A percentile compares a stretch with the other conserved stretches of the same genome.
phyloP scores from a whole-genome alignment of 768 basidiomycete genomes.

The Asterophora lycoperdoides region DNA sequence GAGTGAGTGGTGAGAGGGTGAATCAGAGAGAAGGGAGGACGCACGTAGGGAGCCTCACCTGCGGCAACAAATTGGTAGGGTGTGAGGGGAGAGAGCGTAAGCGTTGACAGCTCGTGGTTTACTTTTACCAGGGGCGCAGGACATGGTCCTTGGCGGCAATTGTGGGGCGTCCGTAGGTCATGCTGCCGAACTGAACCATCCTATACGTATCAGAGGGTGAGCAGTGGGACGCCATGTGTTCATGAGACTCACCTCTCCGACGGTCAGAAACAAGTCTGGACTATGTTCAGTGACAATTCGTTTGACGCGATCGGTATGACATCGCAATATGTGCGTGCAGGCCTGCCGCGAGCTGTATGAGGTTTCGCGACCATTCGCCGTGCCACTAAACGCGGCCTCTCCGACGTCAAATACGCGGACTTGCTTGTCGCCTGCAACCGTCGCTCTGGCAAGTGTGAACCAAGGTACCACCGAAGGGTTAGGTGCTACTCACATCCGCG shows the following conservation, averaged over 20 bases:
- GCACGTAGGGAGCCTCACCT: conserved; percentile 71
- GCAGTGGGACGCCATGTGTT: background rate
- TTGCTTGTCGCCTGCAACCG: conserved; percentile 71
- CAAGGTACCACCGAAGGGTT: conserved; percentile 8
- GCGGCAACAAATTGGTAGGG: conserved; percentile 86
- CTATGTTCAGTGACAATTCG: conserved; percentile 76
- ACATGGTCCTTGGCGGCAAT: conserved; percentile 55
- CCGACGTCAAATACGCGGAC: conserved; percentile 76
- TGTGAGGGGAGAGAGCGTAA: conserved; percentile 72
- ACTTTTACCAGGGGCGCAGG: conserved; percentile 68
- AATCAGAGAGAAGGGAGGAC: conserved; percentile 24
- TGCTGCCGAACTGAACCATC: conserved; percentile 89
- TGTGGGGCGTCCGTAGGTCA: conserved; percentile 68
- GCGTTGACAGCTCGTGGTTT: conserved; percentile 61
- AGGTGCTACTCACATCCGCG: conserved; percentile 61
- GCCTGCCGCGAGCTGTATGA: conserved; percentile 43
- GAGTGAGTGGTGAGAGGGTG: background rate
- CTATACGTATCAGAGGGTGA: conserved; percentile 28
- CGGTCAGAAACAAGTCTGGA: conserved; percentile 70
- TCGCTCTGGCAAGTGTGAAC: conserved; percentile 41
- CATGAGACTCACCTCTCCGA: conserved; percentile 57
- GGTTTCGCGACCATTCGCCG: conserved; percentile 39
- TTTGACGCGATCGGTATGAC: conserved; percentile 73
- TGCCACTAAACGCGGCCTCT: conserved; percentile 29
- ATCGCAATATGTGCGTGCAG: conserved; percentile 54